A percentile compares a stretch with the other conserved stretches of the same genome.
phyloP scores from a whole-genome alignment of 2,329 filamentous ascomycete species.

The Xylariaceae sp. region DNA sequence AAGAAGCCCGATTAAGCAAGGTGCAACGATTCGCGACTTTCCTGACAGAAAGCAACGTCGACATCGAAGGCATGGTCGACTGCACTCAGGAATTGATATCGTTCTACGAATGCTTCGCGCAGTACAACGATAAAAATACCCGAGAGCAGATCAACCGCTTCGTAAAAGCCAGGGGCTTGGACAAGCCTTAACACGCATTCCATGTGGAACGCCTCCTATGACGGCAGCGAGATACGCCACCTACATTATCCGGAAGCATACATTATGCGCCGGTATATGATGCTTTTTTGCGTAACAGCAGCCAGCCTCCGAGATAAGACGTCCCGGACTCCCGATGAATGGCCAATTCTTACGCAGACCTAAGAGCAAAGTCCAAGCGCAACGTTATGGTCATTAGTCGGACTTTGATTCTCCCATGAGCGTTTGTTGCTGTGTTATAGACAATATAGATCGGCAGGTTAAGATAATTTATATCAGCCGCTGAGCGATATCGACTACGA shows the following conservation, averaged over 20 bases:
- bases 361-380: neutral
- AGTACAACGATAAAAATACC: slow-evolving; percentile 57
- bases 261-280: too few species aligned
- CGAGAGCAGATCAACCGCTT: slow-evolving; percentile 57
- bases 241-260: neutral
- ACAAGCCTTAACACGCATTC: slow-evolving; percentile 37
- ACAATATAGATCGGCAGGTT: neutral
- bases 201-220: neutral
- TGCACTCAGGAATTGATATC: slow-evolving; percentile 89
- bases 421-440: neutral
- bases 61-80: slow-evolving; percentile 80
- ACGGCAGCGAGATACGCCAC: neutral
- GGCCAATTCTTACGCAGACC: neutral
- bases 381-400: neutral
- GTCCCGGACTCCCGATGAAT: too few species aligned
- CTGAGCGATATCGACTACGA: neutral
- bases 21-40: slow-evolving; percentile 67
- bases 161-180: slow-evolving; percentile 54
- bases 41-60: slow-evolving; percentile 80
- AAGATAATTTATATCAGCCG: neutral
- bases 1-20: slow-evolving; percentile 57
- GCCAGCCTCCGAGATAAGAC: neutral
- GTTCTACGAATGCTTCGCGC: slow-evolving; percentile 69
- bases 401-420: neutral
- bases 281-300: neutral